Percentiles rank a stretch among this genome's conserved stretches.
phyloP scores from a whole-genome alignment of 805 yeast genomes.

The Wickerhamomyces bovis region DNA sequence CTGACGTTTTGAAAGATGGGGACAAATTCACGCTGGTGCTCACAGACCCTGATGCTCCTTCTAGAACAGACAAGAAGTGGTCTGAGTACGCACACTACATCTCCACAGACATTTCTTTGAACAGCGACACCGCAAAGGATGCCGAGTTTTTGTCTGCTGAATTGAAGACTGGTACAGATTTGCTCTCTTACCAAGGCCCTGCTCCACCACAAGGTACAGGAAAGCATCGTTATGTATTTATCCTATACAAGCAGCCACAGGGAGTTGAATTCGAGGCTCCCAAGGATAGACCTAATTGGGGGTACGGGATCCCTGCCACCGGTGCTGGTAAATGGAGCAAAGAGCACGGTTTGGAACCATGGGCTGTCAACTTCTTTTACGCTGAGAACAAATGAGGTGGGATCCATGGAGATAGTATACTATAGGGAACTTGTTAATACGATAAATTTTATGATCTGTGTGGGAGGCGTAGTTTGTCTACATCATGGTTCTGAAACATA shows the following conservation, averaged over 20 bases:
- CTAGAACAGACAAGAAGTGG: constrained; percentile 77
- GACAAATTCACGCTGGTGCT: constrained; percentile 67
- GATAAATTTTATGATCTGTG: not conserved
- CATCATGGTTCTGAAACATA: not conserved
- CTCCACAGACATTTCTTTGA: constrained; percentile 45
- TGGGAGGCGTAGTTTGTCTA: not conserved
- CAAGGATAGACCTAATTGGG: constrained; percentile 70
- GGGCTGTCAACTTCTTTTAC: constrained; percentile 76
- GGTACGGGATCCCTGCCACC: constrained; percentile 71
- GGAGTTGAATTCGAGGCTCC: constrained; percentile 30
- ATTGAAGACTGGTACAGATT: constrained; percentile 33
- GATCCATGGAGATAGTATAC: not conserved
- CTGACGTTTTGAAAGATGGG: constrained; percentile 23
- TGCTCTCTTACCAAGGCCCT: constrained; percentile 69
- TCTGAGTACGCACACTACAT: constrained; percentile 82
- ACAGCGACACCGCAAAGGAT: constrained; percentile 25
- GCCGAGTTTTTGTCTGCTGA: constrained; percentile 31
- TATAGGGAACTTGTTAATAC: not conserved
- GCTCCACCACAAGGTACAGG: constrained; percentile 89
- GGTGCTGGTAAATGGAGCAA: constrained; percentile 75
- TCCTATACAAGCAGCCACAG: constrained; percentile 61
- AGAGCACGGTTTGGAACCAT: constrained; percentile 54
- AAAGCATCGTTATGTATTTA: constrained; percentile 78
- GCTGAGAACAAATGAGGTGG: constrained; percentile 48
- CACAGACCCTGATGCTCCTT: constrained; percentile 95